A percentile compares a stretch with the other conserved stretches of the same genome.
phyloP scores from a whole-genome alignment of 768 basidiomycete species.

The Aureoboletus auriporus region DNA sequence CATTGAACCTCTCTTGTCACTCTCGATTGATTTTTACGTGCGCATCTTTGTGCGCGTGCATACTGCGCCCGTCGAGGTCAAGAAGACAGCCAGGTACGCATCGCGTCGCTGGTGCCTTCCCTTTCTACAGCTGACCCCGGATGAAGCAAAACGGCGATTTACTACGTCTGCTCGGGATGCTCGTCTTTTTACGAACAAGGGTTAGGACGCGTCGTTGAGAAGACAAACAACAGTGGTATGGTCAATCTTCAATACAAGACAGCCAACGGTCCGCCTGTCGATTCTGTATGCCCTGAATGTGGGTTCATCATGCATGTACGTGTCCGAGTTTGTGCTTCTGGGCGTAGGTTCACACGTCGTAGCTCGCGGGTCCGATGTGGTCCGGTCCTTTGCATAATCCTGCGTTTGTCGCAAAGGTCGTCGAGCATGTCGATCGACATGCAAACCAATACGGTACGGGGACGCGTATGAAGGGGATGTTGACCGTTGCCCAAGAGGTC shows the following conservation, averaged over 20 bases:
- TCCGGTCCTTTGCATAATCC: conserved; percentile 79
- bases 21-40: conserved; percentile 98
- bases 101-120: background rate
- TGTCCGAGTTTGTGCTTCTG: too few relatives aligned
- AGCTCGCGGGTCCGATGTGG: conserved; percentile 98
- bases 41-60: conserved; percentile 83
- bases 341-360: background rate
- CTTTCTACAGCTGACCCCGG: conserved; percentile 1
- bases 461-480: conserved; percentile 91
- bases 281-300: conserved; percentile 78
- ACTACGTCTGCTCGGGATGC: conserved; percentile 83
- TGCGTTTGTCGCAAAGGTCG: conserved; percentile 68
- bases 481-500: conserved; percentile 85
- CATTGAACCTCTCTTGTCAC: conserved; percentile 81
- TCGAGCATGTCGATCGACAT: conserved; percentile 66
- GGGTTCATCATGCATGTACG: conserved; percentile 68
- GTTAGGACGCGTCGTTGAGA: conserved; percentile 71
- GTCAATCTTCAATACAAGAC: conserved; percentile 69
- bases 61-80: conserved; percentile 76
- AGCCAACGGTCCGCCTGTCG: conserved; percentile 60
- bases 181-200: conserved; percentile 82
- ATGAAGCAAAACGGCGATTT: conserved; percentile 75
- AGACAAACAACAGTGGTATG: conserved; percentile 52
- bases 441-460: conserved; percentile 71
- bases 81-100: conserved; percentile 72